A percentile compares a stretch with the other conserved stretches of the same genome.
These are phyloP conservation scores for Pseudocercospora macadamiae DNA, from an alignment of 2,329 filamentous ascomycete genomes.

Conservation along the genomic window DNA sequence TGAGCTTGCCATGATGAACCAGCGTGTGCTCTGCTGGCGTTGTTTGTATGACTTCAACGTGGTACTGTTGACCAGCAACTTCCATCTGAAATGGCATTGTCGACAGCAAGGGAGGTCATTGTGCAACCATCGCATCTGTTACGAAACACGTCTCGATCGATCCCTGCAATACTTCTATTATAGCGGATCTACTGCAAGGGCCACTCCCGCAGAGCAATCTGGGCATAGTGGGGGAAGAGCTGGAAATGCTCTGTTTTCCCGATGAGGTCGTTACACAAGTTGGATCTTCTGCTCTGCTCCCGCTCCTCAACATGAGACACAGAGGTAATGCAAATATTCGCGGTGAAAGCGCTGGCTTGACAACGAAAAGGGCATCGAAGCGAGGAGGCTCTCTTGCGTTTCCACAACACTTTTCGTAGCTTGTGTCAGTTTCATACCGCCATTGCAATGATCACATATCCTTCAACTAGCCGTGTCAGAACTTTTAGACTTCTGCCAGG, in stretches of 20 bases:
- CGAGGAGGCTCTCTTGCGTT: background rate
- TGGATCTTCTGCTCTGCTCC: constrained; percentile 3
- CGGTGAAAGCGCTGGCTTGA: constrained; percentile 10
- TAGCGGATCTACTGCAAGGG: constrained; percentile 24
- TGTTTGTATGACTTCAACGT: constrained; percentile 21
- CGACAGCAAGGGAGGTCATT: constrained; percentile 23
- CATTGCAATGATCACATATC: background rate
- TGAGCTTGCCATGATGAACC: constrained; percentile 18
- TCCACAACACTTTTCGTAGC: background rate
- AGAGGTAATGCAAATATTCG: constrained; percentile 6
- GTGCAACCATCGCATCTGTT: constrained; percentile 22
- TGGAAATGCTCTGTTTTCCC: constrained; percentile 5
- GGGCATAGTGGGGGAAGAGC: background rate
- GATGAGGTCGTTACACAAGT: constrained; percentile 12
- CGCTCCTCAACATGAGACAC: constrained; percentile 17
- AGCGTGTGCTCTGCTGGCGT: constrained; percentile 22
- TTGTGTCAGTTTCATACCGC: background rate
- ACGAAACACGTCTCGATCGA: constrained; percentile 24
- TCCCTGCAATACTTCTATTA: constrained; percentile 26
- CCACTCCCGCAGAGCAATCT: background rate
- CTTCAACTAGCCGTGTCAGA: background rate
- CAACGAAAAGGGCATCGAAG: constrained; percentile 2
- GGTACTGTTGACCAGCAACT: constrained; percentile 22
- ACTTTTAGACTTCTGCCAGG: background rate
- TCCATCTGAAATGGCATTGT: constrained; percentile 15